Conservation (phyloP, 306 rosid species). For the Phaseolus lunatus region DNA sequence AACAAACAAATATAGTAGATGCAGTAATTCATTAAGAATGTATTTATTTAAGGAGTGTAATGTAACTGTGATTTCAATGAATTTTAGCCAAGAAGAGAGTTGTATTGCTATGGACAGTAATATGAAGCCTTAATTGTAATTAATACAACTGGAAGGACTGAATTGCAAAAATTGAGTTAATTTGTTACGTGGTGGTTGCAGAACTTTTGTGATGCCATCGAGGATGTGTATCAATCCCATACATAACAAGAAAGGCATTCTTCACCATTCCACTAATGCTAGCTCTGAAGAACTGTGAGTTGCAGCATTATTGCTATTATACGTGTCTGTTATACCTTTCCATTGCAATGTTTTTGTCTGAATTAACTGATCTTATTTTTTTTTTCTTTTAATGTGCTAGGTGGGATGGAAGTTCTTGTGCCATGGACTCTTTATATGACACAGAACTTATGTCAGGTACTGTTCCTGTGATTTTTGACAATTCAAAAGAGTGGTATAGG, state of each 20-base stretch:
- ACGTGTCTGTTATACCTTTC: background rate
- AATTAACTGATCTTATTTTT: slow-evolving; percentile 37
- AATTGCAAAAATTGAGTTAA: background rate
- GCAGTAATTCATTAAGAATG: background rate
- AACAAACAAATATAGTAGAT: background rate
- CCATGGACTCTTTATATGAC: slow-evolving; percentile 91
- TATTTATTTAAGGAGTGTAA: background rate
- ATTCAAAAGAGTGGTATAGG: slow-evolving; percentile 83
- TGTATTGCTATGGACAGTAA: background rate
- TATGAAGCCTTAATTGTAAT: background rate
- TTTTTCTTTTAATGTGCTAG: slow-evolving; percentile 42
- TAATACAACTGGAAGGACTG: background rate
- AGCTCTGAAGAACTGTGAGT: slow-evolving; percentile 77
- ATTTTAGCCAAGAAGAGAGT: background rate
- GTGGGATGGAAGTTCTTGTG: slow-evolving; percentile 82
- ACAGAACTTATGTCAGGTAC: slow-evolving; percentile 70
- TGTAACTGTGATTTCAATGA: background rate
- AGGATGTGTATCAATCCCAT: slow-evolving; percentile 95
- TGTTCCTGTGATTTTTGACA: slow-evolving; percentile 84
- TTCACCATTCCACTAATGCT: slow-evolving; percentile 63
- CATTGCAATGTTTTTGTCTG: background rate
- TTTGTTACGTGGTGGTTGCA: slow-evolving; percentile 50
- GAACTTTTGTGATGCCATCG: slow-evolving; percentile 92
- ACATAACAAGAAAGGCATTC: slow-evolving; percentile 88
- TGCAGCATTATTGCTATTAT: slow-evolving; percentile 9